Base-by-base conservation (phyloP, 1,284 basidiomycete species). In the Irpex sp. region DNA sequence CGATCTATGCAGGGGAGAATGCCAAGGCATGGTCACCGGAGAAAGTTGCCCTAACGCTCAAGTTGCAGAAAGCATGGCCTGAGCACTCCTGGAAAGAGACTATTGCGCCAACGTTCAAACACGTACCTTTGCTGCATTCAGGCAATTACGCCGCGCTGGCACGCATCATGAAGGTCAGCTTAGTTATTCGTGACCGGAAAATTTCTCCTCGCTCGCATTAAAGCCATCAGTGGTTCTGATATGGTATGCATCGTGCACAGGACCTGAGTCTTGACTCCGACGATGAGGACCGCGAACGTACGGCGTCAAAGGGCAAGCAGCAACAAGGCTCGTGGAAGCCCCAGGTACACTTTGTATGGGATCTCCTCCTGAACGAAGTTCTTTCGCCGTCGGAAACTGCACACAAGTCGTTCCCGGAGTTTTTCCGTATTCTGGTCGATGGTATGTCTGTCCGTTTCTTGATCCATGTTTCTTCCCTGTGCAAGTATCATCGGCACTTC, bases 301-400 rank as follows among this genome's bases (percentile, higher is more conserved):
- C 80, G 67, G 66, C 75, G 17, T 67, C 78, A 31, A 85, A 84
- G 69, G 75, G 79, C 8, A 76, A 81, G 5, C 78, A 82, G 19
- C 49, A 51, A 8, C 49, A 51, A 21, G 49, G 54, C 34, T 81
- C 84, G 1, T 97, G 94, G 93, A 96, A 93, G 72, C 88, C 96
- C 60, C 91, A 96, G 71, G 81, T 96, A 37, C 97, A 98, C 73
- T 96, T 93, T 73, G 93, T 92, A 31, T 98, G 97, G 97, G 87
- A 91, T 68, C 77, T 88, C 62, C 85, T 98, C 63, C 79, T 98
- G 47, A 90, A 94, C 67, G 81, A 82, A 58, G 86, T 95, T 66
- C 84, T 97, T 60, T 81, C 87, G 3, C 73, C 77, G 61, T 73
- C 79, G 11, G 67, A 72, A 36, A 70, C 72, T 37, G 58, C 77